These are phyloP conservation scores for Castanea sativa DNA, from an alignment of 306 rosid genomes.

Conservation along the genomic window DNA sequence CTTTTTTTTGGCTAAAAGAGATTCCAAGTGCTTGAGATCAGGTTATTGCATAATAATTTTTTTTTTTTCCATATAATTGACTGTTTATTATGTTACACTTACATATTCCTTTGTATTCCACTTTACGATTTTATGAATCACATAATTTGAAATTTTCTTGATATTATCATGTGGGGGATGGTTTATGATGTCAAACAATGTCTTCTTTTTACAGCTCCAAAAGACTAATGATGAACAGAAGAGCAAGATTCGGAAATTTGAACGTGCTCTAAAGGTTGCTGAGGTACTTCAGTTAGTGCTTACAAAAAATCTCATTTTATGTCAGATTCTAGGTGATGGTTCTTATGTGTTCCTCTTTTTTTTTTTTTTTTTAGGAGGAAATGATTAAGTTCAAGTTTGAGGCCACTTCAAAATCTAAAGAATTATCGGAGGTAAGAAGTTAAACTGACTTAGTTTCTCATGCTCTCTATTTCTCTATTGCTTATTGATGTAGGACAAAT, in stretches of 20 bases:
- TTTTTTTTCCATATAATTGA: not conserved
- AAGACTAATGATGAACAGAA: constrained; percentile 74
- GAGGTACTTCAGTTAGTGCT: constrained; percentile 59
- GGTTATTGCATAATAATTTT: not conserved
- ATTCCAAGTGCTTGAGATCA: not conserved
- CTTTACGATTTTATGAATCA: not conserved
- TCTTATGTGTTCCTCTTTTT: constrained; percentile 9
- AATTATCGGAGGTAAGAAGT: constrained; percentile 63
- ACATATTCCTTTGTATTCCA: not conserved
- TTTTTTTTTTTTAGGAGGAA: constrained; percentile 61
- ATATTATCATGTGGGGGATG: constrained; percentile 1
- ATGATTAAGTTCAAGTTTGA: constrained; percentile 82
- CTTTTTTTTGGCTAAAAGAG: not conserved
- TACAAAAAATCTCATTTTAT: constrained; percentile 11
- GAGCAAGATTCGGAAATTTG: constrained; percentile 57
- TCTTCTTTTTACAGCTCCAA: constrained; percentile 52
- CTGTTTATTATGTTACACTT: not conserved
- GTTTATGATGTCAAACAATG: constrained; percentile 22
- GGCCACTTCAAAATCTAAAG: constrained; percentile 57
- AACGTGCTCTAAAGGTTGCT: constrained; percentile 88
- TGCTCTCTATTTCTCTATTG: constrained; percentile 8
- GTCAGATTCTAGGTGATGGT: constrained; percentile 31
- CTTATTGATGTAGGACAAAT: not conserved
- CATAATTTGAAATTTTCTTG: not conserved
- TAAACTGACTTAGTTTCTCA: constrained; percentile 10